These are phyloP conservation scores for Cladophialophora psammophila DNA, from an alignment of 2,329 filamentous ascomycete genomes.

Conservation along the genomic window DNA sequence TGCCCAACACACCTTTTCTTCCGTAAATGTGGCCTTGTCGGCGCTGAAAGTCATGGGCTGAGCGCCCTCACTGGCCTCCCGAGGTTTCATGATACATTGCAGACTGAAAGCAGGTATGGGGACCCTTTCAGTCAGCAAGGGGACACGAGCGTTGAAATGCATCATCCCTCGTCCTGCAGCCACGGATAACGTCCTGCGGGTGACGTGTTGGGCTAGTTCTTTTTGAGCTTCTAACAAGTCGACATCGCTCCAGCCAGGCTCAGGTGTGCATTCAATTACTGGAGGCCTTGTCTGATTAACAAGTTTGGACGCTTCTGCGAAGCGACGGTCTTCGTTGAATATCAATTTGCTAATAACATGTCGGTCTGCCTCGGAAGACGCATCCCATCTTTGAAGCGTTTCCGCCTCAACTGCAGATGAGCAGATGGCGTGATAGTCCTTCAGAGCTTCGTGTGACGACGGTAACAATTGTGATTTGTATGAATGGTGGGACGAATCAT, in stretches of 20 bases:
- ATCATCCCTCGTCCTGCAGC: constrained; percentile 86
- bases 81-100: constrained; percentile 88
- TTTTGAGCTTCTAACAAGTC: constrained; percentile 93
- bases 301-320: constrained; percentile 82
- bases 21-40: constrained; percentile 83
- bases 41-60: constrained; percentile 70
- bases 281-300: constrained; percentile 86
- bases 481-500: constrained; percentile 8
- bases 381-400: constrained; percentile 69
- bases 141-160: constrained; percentile 85
- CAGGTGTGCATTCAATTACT: constrained; percentile 75
- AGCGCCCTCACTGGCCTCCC: constrained; percentile 71
- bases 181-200: constrained; percentile 85
- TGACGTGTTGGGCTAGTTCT: constrained; percentile 83
- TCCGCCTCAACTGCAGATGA: constrained; percentile 57
- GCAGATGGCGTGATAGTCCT: constrained; percentile 82
- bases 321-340: constrained; percentile 88
- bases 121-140: constrained; percentile 90
- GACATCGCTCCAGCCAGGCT: constrained; percentile 81
- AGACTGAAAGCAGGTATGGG: constrained; percentile 89
- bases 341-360: constrained; percentile 83
- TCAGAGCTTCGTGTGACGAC: constrained; percentile 65
- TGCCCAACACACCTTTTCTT: constrained; percentile 97
- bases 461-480: constrained; percentile 19
- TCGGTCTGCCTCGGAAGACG: constrained; percentile 82